These are phyloP conservation scores for Pontederia paniculata DNA, from an alignment of 176 grass and related monocot genomes.

Conservation along the genomic window DNA sequence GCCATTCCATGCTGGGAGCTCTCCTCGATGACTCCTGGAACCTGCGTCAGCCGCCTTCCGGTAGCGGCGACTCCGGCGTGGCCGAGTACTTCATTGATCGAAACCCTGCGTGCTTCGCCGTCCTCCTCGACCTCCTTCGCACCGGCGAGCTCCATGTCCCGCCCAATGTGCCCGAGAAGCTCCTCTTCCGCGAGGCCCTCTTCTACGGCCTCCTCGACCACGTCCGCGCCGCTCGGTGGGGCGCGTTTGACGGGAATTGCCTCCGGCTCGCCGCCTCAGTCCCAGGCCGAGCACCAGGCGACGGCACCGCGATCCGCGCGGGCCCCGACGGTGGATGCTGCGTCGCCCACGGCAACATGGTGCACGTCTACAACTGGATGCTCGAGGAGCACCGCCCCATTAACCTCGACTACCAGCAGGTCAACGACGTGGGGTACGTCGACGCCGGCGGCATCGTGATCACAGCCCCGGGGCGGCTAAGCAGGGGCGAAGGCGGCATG, in stretches of 20 bases:
- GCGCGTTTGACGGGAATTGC: constrained; percentile 51
- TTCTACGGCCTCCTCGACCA: constrained; percentile 78
- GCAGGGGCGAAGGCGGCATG: not conserved
- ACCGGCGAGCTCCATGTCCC: constrained; percentile 62
- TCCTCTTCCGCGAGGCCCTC: constrained; percentile 72
- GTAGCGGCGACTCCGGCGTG: not conserved
- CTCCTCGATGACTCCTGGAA: constrained; percentile 69
- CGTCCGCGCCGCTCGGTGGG: constrained; percentile 67
- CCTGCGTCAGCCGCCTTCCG: not conserved
- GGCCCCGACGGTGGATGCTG: constrained; percentile 72
- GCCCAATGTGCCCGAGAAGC: constrained; percentile 49
- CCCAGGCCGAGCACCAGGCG: constrained; percentile 50
- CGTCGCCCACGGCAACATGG: constrained; percentile 69
- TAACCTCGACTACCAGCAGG: constrained; percentile 55
- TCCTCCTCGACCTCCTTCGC: constrained; percentile 71
- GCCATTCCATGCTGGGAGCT: not conserved
- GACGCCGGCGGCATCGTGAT: constrained; percentile 45
- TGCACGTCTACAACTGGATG: constrained; percentile 89
- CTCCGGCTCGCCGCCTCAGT: constrained; percentile 37
- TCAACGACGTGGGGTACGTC: constrained; percentile 75
- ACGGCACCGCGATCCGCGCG: constrained; percentile 67
- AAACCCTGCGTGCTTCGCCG: constrained; percentile 62
- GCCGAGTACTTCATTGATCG: constrained; percentile 88
- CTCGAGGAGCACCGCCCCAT: constrained; percentile 59
- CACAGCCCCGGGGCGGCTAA: constrained; percentile 38